Evolutionary conservation across 768 basidiomycete species (phyloP).

Genomic region (Phallus indusiatus): DNA sequence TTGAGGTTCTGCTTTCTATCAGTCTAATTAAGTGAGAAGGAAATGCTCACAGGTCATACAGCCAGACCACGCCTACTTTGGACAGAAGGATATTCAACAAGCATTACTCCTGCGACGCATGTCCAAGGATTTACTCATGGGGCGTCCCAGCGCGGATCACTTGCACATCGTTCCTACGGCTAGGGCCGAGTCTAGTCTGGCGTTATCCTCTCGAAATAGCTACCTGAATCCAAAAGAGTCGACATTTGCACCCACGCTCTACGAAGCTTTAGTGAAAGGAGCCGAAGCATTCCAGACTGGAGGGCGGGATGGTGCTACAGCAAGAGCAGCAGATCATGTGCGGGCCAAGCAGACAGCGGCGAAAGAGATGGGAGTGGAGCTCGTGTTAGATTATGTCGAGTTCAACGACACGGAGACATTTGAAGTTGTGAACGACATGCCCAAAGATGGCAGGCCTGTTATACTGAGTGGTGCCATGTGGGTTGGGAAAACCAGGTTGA

Average conservation of each 20-base stretch:
- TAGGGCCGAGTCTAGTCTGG: slow-evolving; percentile 55
- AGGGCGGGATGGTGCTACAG: slow-evolving; percentile 24
- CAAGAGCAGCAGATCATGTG: slow-evolving; percentile 22
- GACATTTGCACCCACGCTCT: slow-evolving; percentile 55
- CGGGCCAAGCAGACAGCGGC: slow-evolving; percentile 16
- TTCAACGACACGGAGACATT: slow-evolving; percentile 79
- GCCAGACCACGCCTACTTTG: slow-evolving; percentile 92
- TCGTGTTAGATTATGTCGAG: slow-evolving; percentile 78
- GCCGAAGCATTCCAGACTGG: slow-evolving; percentile 45
- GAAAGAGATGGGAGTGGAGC: slow-evolving; percentile 30
- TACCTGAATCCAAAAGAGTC: slow-evolving; percentile 66
- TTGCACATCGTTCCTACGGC: slow-evolving; percentile 85
- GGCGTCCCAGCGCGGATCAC: slow-evolving; percentile 60
- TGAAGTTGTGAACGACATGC: slow-evolving; percentile 38
- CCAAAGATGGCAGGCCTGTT: slow-evolving; percentile 30
- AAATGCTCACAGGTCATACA: slow-evolving; percentile 22
- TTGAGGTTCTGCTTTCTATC: slow-evolving; percentile 46
- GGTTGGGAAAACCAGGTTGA: slow-evolving; percentile 80
- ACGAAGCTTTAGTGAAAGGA: slow-evolving; percentile 56
- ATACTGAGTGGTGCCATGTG: slow-evolving; percentile 83
- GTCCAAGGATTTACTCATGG: slow-evolving; percentile 68
- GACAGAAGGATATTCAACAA: slow-evolving; percentile 98
- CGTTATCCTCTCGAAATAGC: slow-evolving; percentile 84
- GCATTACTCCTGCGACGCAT: slow-evolving; percentile 76
- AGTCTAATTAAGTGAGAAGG: background rate